Conservation (phyloP, 176 grass and related monocot species). For the Guadua angustifolia region DNA sequence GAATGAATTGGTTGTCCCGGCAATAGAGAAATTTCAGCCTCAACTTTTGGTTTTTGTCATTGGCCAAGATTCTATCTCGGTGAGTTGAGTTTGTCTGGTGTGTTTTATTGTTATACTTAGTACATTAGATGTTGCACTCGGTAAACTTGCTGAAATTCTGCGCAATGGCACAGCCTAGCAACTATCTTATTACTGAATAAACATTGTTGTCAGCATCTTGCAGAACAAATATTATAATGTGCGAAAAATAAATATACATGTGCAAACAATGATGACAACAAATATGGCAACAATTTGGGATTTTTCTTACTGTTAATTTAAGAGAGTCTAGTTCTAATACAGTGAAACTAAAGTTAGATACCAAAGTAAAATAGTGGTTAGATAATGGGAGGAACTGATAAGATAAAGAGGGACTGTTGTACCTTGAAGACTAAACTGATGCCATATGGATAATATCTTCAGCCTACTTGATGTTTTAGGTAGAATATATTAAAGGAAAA, state of each 20-base stretch:
- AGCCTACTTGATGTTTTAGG: background rate
- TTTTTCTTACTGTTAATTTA: no score
- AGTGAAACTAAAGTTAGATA: no score
- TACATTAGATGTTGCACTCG: background rate
- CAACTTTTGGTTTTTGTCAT: slow-evolving; percentile 79
- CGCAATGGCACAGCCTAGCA: no score
- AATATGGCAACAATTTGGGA: no score
- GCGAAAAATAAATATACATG: no score
- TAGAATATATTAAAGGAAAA: background rate
- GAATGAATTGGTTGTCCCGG: slow-evolving; percentile 71
- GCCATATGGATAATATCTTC: background rate
- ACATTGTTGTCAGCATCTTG: no score
- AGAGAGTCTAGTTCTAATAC: no score
- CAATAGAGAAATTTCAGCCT: slow-evolving; percentile 67
- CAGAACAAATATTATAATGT: no score
- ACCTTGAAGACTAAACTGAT: background rate
- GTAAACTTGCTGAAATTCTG: background rate
- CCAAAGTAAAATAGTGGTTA: no score
- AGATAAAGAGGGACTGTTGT: background rate
- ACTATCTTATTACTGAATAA: no score
- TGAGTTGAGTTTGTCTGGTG: slow-evolving; percentile 43
- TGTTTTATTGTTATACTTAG: background rate
- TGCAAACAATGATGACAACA: no score
- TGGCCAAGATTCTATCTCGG: slow-evolving; percentile 87
- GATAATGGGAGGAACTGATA: no score